Base-by-base conservation (phyloP, 768 basidiomycete genomes). In the Filobasidium floriforme region DNA sequence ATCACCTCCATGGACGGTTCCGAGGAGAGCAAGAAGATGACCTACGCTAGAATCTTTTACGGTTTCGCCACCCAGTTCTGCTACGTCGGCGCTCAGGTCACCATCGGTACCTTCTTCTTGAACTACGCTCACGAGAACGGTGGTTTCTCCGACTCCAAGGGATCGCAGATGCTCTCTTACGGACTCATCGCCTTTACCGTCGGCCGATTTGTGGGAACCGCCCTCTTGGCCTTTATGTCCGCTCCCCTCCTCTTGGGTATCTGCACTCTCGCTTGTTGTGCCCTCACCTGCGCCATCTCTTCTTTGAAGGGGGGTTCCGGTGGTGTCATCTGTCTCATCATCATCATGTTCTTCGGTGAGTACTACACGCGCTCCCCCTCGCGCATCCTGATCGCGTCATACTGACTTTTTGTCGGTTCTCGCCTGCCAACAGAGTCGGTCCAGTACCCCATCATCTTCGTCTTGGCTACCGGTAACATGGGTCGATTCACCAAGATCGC, bases 341-440 rank as follows among this genome's bases (percentile, higher is more conserved):
- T 80, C 63, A 77, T 88, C 63, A 87, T 88, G 82, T 87, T 86
- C 81, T 87, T 87, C 74, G 87, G 88, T 77, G 87, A 65, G 71
- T 24, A 70, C n/a, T n/a, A n/a, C n/a, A n/a, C n/a, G n/a, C n/a
- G n/a, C n/a, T n/a, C n/a, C n/a, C n/a, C n/a, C n/a, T n/a, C n/a
- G n/a, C n/a, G n/a, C 69, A 3, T 69, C 61, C 24, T 57, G 70
- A n/a, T n/a, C n/a, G n/a, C n/a, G n/a, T n/a, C n/a, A n/a, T n/a
- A n/a, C n/a, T n/a, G n/a, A n/a, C n/a, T n/a, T n/a, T n/a, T n/a
- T n/a, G n/a, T n/a, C n/a, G n/a, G 59, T 71, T 69, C 71, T 43
- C 73, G 51, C 59, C 71, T 62, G 73, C 74, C 73, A 71, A n/a
- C 73, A 41, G 69, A 70, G 28, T 24, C 40, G 26, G 55, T 66